phyloP scores from a whole-genome alignment of 2,329 filamentous ascomycete genomes.

The Fusarium phyllophilum region DNA sequence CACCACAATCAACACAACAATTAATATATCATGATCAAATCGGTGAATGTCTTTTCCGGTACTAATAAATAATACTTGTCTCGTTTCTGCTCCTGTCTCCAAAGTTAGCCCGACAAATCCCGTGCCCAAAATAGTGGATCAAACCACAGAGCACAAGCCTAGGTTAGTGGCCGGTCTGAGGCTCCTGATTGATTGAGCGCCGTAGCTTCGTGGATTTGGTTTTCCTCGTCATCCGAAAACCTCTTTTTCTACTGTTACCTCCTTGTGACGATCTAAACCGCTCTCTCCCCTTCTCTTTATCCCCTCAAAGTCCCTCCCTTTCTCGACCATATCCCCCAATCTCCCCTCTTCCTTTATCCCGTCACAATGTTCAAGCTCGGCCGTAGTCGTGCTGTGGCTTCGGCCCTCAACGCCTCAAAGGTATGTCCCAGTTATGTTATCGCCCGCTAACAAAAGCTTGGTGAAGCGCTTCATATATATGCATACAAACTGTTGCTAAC shows the following conservation, averaged over 20 bases:
- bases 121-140: slow-evolving; percentile 37
- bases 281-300: not conserved
- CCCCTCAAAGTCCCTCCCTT: not conserved
- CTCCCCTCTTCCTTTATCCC: slow-evolving; percentile 44
- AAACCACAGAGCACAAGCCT: slow-evolving; percentile 18
- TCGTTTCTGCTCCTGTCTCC: not conserved
- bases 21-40: slow-evolving; percentile 30
- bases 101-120: slow-evolving; percentile 43
- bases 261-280: slow-evolving; percentile 10
- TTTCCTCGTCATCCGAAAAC: slow-evolving; percentile 41
- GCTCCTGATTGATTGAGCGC: slow-evolving; percentile 32
- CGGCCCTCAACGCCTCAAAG: slow-evolving; percentile 81
- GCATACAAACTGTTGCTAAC: slow-evolving; percentile 22
- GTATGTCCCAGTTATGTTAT: slow-evolving; percentile 58
- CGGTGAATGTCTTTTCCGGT: slow-evolving; percentile 40
- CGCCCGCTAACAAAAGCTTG: slow-evolving; percentile 16
- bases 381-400: slow-evolving; percentile 82
- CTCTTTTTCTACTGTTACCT: slow-evolving; percentile 29
- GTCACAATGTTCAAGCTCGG: slow-evolving; percentile 84
- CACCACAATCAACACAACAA: not conserved
- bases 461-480: not conserved
- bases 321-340: slow-evolving; percentile 10
- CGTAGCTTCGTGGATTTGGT: slow-evolving; percentile 35
- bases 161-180: slow-evolving; percentile 28
- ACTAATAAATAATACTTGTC: not conserved